Base-by-base conservation (phyloP, 352 stramenopile genomes). In the Pythium biforme region DNA sequence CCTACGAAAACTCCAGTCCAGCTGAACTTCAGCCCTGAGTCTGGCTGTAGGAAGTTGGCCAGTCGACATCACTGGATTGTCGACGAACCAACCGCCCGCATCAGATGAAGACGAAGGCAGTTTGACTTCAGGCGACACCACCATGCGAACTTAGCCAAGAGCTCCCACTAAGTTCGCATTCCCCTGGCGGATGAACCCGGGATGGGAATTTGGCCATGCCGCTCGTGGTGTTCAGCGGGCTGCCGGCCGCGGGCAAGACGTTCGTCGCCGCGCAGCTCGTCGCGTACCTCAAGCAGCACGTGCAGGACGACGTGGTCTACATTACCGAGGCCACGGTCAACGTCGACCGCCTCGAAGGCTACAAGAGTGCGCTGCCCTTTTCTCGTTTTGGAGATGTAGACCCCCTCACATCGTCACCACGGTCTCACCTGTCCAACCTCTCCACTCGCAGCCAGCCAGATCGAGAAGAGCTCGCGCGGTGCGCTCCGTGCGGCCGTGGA, bases 211-310 rank as follows among this genome's bases (percentile, higher is more conserved):
- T n/a, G n/a, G 20, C n/a, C 17, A 94, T 94, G 85, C 85, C 85
- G 40, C 78, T 94, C 22, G 83, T 94, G 14, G 70, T 91, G 25
- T 62, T 91, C 54, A 91, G 83, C 51, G 85, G 85, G 1, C 66
- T 94, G 39, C 85, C 83, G 6, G 80, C 74, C 15, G 77, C 81
- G 19, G 85, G 85, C 55, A 94, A 94, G 72, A 83, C 77, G 43
- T 71, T 63, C 43, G 66, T 89, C 11, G 74, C 81, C 41, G 76
- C 70, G 61, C 74, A 73, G 41, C 70, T 94, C 40, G 66, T 76
- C 7, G 52, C 55, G 19, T 75, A 88, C 60, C 60, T 92, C 33
- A 70, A 71, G 29, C 39, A 60, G 20, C 63, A 86, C 12, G 62
- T 67, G 15, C 67, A 79, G 15, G 49, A 84, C 20, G 64, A 83